These are phyloP conservation scores for Ophiocordyceps australis DNA, from an alignment of 2,329 filamentous ascomycete genomes.

Conservation along the genomic window DNA sequence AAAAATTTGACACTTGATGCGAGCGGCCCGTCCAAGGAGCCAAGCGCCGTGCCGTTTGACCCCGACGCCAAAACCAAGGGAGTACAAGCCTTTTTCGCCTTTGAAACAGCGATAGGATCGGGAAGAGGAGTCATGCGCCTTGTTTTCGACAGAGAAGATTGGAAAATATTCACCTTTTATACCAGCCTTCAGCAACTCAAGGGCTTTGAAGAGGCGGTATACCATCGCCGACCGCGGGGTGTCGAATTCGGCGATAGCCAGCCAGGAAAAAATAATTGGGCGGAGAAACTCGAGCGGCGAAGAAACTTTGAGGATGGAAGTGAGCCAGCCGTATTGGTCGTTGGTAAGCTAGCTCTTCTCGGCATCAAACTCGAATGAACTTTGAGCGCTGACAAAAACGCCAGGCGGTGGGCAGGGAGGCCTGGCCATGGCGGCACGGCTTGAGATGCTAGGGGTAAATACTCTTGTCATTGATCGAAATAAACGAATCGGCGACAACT, in stretches of 20 bases:
- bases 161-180: conserved; percentile 48
- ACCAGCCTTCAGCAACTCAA: conserved; percentile 37
- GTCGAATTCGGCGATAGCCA: conserved; percentile 35
- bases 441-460: conserved; percentile 38
- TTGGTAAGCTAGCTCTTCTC: conserved; percentile 26
- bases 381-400: neutral
- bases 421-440: conserved; percentile 34
- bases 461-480: conserved; percentile 41
- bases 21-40: conserved; percentile 22
- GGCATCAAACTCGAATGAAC: neutral
- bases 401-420: conserved; percentile 42
- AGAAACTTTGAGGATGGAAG: conserved; percentile 23
- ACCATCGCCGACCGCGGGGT: conserved; percentile 30
- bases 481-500: conserved; percentile 41
- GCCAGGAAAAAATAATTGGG: conserved; percentile 38
- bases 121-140: conserved; percentile 40
- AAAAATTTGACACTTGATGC: conserved; percentile 24
- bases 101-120: conserved; percentile 31
- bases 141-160: conserved; percentile 20
- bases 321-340: conserved; percentile 39
- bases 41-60: conserved; percentile 27
- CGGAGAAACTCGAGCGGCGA: conserved; percentile 30
- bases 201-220: conserved; percentile 30
- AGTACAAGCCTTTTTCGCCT: conserved; percentile 35
- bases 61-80: conserved; percentile 26